Percentiles rank a stretch among this genome's conserved stretches.
These are phyloP conservation scores for Luvunga scandens DNA, from an alignment of 345 rosid genomes.

Conservation along the genomic window DNA sequence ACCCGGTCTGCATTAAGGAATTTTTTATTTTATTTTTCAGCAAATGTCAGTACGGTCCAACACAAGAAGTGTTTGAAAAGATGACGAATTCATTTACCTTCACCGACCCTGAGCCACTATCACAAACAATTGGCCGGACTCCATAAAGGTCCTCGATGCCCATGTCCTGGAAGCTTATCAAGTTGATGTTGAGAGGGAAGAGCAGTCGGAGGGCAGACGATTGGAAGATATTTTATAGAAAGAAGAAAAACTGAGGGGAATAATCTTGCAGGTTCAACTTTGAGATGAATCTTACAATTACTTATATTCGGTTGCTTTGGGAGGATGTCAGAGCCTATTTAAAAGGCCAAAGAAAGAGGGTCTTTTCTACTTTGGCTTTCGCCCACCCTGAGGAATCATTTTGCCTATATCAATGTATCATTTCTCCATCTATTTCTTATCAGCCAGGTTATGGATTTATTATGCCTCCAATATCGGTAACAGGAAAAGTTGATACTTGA, in stretches of 20 bases:
- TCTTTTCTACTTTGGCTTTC: neutral
- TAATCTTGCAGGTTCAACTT: neutral
- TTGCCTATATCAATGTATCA: too few species aligned
- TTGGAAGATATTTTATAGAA: neutral
- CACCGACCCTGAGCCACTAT: slow-evolving; percentile 18
- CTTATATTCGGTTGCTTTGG: slow-evolving; percentile 9
- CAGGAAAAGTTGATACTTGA: neutral
- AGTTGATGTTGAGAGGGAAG: too few species aligned
- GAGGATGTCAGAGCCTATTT: slow-evolving; percentile 6
- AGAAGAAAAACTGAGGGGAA: neutral
- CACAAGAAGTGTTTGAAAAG: neutral
- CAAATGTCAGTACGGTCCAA: too few species aligned
- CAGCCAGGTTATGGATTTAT: neutral
- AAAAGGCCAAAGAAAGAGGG: neutral
- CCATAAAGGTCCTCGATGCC: neutral
- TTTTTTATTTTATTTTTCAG: neutral
- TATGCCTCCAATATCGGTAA: neutral
- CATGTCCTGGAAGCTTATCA: neutral
- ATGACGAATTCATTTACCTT: slow-evolving; percentile 14
- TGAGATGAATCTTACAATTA: slow-evolving; percentile 15
- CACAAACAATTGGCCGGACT: slow-evolving; percentile 16
- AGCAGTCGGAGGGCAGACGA: too few species aligned
- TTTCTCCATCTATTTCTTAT: neutral
- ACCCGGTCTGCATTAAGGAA: slow-evolving; percentile 22
- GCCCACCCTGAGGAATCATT: neutral